phyloP scores from a whole-genome alignment of 208 protist species.

The Leptomonas pyrrhocoris region DNA sequence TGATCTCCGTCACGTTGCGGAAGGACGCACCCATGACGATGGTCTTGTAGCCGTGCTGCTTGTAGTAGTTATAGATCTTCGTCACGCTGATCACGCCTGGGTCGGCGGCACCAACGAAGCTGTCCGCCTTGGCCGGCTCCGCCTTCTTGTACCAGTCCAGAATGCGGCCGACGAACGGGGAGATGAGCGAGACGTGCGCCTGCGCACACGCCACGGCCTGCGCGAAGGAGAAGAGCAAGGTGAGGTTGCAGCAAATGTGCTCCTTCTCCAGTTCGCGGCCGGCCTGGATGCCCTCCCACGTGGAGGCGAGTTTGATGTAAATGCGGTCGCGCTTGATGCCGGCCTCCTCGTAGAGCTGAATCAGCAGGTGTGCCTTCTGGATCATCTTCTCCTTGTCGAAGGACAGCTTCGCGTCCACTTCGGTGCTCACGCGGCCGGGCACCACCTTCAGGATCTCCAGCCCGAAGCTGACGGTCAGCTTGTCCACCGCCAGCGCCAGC shows the following conservation, averaged over 20 bases:
- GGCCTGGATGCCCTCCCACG: slow-evolving; percentile 98
- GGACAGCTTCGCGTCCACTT: slow-evolving; percentile 97
- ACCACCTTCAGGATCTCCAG: slow-evolving; percentile 97
- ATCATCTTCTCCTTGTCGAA: slow-evolving; percentile 95
- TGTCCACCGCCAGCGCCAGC: slow-evolving; percentile 81
- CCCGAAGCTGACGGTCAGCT: slow-evolving; percentile 96
- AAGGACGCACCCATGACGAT: slow-evolving; percentile 98
- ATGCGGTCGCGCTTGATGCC: slow-evolving; percentile 93
- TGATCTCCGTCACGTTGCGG: slow-evolving; percentile 93
- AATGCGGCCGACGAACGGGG: slow-evolving; percentile 97
- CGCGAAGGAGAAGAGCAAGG: slow-evolving; percentile 96
- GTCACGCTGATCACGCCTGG: slow-evolving; percentile 95
- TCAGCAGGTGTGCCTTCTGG: slow-evolving; percentile 92
- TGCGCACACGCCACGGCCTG: slow-evolving; percentile 96
- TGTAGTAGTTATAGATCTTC: slow-evolving; percentile 98
- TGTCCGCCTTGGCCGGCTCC: slow-evolving; percentile 45
- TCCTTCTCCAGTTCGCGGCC: slow-evolving; percentile 93
- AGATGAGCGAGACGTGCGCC: slow-evolving; percentile 95
- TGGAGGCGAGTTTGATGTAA: slow-evolving; percentile 97
- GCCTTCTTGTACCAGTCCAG: slow-evolving; percentile 96
- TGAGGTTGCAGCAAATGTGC: slow-evolving; percentile 98
- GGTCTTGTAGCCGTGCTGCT: slow-evolving; percentile 96
- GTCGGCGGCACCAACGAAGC: slow-evolving; percentile 81
- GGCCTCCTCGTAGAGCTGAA: slow-evolving; percentile 94
- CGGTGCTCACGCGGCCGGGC: slow-evolving; percentile 96